Conservation (phyloP, 2,329 filamentous ascomycete species). For the Nothophoma quercina region DNA sequence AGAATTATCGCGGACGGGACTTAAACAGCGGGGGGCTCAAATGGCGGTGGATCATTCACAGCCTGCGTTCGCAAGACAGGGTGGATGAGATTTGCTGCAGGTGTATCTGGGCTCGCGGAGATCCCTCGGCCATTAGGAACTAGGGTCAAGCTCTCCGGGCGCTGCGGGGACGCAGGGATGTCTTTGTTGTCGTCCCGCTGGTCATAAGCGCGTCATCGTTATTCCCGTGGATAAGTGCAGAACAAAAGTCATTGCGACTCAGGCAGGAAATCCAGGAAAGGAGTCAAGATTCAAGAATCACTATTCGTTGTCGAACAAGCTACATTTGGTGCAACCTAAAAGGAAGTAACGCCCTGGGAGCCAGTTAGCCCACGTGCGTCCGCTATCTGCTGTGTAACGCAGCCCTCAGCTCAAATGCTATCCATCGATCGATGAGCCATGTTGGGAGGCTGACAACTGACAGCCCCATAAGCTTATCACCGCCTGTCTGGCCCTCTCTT, state of each 20-base stretch:
- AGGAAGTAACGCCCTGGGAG: not conserved
- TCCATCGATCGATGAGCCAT: not conserved
- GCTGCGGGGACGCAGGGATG: not conserved
- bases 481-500: no score
- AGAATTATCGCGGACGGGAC: not conserved
- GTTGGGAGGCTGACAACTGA: not conserved
- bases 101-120: constrained; percentile 13
- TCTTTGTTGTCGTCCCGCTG: not conserved
- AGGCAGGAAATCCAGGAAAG: not conserved
- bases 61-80: not conserved
- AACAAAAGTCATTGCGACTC: not conserved
- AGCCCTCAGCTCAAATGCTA: not conserved
- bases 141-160: constrained; percentile 3
- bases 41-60: not conserved
- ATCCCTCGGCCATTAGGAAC: constrained; percentile 4
- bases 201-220: not conserved
- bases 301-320: not conserved
- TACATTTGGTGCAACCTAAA: not conserved
- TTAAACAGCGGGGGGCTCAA: no score
- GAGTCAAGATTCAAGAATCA: no score
- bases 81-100: not conserved
- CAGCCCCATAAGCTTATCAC: not conserved
- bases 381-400: constrained; percentile 1
- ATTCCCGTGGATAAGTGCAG: not conserved
- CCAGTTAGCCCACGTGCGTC: not conserved